Conservation (phyloP, 164 flowering plant genomes). For the Litsea cubeba region DNA sequence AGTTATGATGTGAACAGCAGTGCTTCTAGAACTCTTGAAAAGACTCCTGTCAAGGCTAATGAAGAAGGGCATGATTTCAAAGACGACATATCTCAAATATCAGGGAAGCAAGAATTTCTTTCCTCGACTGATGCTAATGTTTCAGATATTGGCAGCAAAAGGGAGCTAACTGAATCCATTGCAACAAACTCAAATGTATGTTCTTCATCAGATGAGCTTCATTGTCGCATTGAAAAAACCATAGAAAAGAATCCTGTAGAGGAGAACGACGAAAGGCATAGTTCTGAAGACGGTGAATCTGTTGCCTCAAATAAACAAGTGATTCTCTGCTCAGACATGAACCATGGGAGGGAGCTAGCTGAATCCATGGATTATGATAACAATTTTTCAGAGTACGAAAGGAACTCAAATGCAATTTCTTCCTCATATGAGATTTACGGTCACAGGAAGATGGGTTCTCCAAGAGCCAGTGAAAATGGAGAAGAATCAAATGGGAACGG, state of each 20-base stretch:
- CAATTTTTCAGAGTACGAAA: constrained; percentile 13
- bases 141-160: constrained; percentile 9
- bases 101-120: constrained; percentile 10
- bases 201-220: constrained; percentile 1
- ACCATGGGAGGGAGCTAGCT: constrained; percentile 9
- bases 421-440: constrained; percentile 18
- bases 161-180: constrained; percentile 12
- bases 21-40: constrained; percentile 10
- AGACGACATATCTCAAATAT: constrained; percentile 14
- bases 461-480: constrained; percentile 9
- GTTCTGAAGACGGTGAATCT: constrained; percentile 16
- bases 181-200: constrained; percentile 11
- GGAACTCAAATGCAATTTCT: constrained; percentile 13
- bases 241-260: constrained; percentile 14
- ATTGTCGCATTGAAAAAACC: not conserved
- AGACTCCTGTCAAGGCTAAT: constrained; percentile 14
- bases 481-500: constrained; percentile 8
- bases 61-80: constrained; percentile 12
- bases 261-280: constrained; percentile 10
- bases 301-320: constrained; percentile 14
- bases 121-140: constrained; percentile 10
- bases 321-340: constrained; percentile 2
- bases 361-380: constrained; percentile 10
- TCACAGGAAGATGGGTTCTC: constrained; percentile 9
- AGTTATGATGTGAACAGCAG: constrained; percentile 7